phyloP scores from a whole-genome alignment of 768 basidiomycete species.

The Trametes coccinea region DNA sequence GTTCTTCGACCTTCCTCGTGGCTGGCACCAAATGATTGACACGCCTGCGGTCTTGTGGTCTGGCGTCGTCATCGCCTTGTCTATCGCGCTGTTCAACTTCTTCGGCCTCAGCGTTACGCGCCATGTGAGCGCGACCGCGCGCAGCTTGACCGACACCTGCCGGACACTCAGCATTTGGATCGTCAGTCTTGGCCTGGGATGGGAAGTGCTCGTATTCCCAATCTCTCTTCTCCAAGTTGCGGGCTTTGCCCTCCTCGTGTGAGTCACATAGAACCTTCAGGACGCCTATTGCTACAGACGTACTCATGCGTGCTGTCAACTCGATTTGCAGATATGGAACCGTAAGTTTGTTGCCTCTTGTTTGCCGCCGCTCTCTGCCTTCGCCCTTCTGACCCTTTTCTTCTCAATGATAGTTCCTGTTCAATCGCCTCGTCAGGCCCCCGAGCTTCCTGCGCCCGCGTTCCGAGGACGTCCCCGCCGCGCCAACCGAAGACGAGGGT shows the following conservation, averaged over 20 bases:
- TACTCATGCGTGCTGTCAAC: slow-evolving; percentile 8
- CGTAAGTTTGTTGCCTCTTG: slow-evolving; percentile 37
- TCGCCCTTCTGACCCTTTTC: slow-evolving; percentile 10
- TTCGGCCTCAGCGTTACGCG: slow-evolving; percentile 92
- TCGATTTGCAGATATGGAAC: slow-evolving; percentile 73
- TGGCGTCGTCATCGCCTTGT: slow-evolving; percentile 48
- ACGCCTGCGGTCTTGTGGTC: slow-evolving; percentile 58
- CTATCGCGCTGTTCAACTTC: slow-evolving; percentile 58
- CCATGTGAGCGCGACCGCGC: slow-evolving; percentile 89
- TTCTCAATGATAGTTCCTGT: slow-evolving; percentile 62
- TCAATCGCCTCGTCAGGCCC: slow-evolving; percentile 82
- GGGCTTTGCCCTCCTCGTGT: slow-evolving; percentile 90
- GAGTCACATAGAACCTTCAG: neutral
- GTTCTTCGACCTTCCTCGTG: slow-evolving; percentile 85
- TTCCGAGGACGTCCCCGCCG: slow-evolving; percentile 24
- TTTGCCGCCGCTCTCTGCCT: neutral
- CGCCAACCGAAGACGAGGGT: slow-evolving; percentile 24
- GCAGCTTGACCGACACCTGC: slow-evolving; percentile 92
- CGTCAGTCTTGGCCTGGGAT: slow-evolving; percentile 83
- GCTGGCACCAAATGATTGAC: slow-evolving; percentile 85
- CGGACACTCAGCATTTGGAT: slow-evolving; percentile 97
- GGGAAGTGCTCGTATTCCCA: slow-evolving; percentile 85
- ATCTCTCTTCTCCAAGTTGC: slow-evolving; percentile 78
- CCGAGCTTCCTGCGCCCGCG: slow-evolving; percentile 58
- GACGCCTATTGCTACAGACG: no score